phyloP scores from a whole-genome alignment of 2,329 filamentous ascomycete genomes.

The Microsporum audouinii region DNA sequence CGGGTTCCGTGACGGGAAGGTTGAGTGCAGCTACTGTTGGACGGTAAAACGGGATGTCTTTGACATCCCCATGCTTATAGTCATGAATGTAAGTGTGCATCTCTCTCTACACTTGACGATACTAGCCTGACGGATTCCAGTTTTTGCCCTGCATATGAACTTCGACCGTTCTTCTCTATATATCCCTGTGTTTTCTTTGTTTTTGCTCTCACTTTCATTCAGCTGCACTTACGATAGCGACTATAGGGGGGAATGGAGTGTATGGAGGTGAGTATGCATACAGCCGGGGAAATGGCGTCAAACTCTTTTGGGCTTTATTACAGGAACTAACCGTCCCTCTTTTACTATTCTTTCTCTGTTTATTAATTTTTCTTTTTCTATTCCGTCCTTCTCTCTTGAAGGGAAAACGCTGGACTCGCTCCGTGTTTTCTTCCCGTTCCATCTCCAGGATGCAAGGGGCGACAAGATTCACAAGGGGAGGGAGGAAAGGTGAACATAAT shows the following conservation, averaged over 20 bases:
- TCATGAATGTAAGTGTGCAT: slow-evolving; percentile 74
- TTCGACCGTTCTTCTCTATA: background rate
- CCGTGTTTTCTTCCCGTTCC: background rate
- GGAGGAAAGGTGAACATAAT: background rate
- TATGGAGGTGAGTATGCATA: background rate
- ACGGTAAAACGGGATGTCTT: slow-evolving; percentile 94
- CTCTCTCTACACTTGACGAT: background rate
- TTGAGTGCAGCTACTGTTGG: slow-evolving; percentile 94
- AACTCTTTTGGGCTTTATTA: background rate
- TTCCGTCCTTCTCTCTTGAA: background rate
- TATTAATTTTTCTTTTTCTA: background rate
- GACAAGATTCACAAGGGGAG: background rate
- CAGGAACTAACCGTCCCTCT: background rate
- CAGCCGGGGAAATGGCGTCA: background rate
- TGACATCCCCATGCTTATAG: slow-evolving; percentile 96
- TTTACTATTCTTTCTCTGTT: background rate
- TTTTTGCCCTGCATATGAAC: slow-evolving; percentile 22
- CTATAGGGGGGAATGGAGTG: background rate
- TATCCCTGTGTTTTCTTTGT: background rate
- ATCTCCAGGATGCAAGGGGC: background rate
- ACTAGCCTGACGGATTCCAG: slow-evolving; percentile 13
- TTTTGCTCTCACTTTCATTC: background rate
- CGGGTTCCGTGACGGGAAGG: slow-evolving; percentile 71
- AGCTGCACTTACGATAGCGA: background rate
- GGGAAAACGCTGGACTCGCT: background rate